Base-by-base conservation (phyloP, 768 basidiomycete species). In the Rhodotorula sphaerocarpa region DNA sequence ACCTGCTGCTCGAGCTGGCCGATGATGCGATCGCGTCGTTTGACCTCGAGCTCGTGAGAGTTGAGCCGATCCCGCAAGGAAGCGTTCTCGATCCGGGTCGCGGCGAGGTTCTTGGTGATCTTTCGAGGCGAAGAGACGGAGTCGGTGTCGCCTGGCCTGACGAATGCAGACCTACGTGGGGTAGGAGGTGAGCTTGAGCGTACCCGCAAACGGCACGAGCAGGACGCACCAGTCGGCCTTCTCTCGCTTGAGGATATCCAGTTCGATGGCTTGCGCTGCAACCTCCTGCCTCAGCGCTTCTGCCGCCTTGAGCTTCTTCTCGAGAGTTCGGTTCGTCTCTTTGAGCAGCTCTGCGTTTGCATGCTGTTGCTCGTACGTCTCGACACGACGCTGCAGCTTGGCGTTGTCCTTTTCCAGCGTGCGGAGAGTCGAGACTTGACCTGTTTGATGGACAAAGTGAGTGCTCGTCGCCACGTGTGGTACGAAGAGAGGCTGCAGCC, bases 341-440 rank as follows among this genome's bases (percentile, higher is more conserved):
- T 71, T 70, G 51, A 72, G 61, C 5, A 72, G 50, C 50, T 70
- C 66, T 31, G 64, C 50, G 53, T 69, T 67, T 5, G 67, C 63
- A 41, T 67, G 63, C 41, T 70, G 59, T 12, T 55, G 55, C 48
- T 72, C 70, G 52, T 63, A 63, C 15, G 63, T 66, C 11, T 64
- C 66, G 55, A 71, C 51, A 48, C 66, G 69, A 15, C 66, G 62
- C 33, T 58, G 61, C 31, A 72, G 59, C 47, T 63, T 61, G 54
- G 57, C 53, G 59, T 71, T 71, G 42, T 63, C 63, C 57, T 70
- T 66, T 50, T 72, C 70, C 41, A 72, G 64, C 10, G 67, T 60
- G 30, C 63, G 63, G 33, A 72, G 59, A 15, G 69, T 66, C 27
- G 56, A 52, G 16, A 72, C 70, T 63, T 72, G 71, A 11, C 67